A percentile compares a stretch with the other conserved stretches of the same genome.
phyloP scores from a whole-genome alignment of 805 yeast species.

The Schwanniomyces occidentalis region DNA sequence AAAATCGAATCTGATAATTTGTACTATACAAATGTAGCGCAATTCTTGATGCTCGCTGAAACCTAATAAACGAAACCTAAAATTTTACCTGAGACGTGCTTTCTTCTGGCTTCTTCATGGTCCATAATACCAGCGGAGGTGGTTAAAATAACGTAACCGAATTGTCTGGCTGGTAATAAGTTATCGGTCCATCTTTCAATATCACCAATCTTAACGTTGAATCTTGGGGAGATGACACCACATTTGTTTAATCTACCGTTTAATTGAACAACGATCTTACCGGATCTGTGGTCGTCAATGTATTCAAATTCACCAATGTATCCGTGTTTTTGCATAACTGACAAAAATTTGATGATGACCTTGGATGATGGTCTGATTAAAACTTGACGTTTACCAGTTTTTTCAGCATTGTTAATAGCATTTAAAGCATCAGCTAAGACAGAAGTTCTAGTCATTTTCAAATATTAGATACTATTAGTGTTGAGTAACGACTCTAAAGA shows the following conservation, averaged over 20 bases:
- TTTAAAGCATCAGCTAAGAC: conserved; percentile 98
- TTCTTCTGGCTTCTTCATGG: conserved; percentile 99
- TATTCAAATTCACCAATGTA: conserved; percentile 98
- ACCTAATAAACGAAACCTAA: conserved; percentile 95
- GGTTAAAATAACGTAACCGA: conserved; percentile 96
- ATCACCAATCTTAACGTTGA: conserved; percentile 93
- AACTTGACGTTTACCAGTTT: conserved; percentile 99
- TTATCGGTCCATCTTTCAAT: conserved; percentile 98
- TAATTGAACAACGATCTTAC: conserved; percentile 93
- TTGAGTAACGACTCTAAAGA: too few species aligned
- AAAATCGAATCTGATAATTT: too few species aligned
- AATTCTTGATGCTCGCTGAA: too few species aligned
- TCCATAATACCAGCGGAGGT: conserved; percentile 99
- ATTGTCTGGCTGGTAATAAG: conserved; percentile 98
- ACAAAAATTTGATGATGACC: conserved; percentile 95
- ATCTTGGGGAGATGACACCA: conserved; percentile 98
- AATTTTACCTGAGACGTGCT: conserved; percentile 98
- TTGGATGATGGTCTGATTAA: conserved; percentile 97
- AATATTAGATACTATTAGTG: too few species aligned
- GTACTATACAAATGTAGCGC: too few species aligned
- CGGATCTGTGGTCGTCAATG: conserved; percentile 99
- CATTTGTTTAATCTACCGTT: conserved; percentile 99
- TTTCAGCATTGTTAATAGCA: conserved; percentile 98
- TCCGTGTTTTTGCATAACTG: conserved; percentile 98
- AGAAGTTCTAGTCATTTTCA: conserved; percentile 92